phyloP scores from a whole-genome alignment of 768 basidiomycete species.

The Mycena chlorophos region DNA sequence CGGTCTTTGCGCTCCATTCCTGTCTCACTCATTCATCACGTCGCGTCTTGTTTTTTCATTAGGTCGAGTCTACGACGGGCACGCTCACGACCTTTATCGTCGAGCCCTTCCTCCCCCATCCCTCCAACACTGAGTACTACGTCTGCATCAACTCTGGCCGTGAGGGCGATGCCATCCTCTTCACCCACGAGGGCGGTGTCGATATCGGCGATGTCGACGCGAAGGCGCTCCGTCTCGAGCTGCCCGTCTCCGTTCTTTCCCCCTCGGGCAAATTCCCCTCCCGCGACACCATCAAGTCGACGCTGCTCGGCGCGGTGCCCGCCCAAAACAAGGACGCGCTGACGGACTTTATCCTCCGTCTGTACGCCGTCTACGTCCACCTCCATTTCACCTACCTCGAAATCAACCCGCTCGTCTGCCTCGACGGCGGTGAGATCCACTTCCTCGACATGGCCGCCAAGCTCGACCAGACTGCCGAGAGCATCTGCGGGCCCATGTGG shows the following conservation, averaged over 20 bases:
- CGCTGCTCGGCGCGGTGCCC: conserved; percentile 84
- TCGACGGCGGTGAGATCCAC: conserved; percentile 82
- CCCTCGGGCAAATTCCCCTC: conserved; percentile 69
- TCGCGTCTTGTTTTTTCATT: conserved; percentile 14
- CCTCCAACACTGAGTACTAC: conserved; percentile 93
- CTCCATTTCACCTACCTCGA: conserved; percentile 99
- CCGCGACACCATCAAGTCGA: conserved; percentile 69
- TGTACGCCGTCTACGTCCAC: conserved; percentile 97
- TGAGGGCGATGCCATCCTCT: conserved; percentile 94
- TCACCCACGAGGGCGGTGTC: conserved; percentile 98
- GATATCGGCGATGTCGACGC: conserved; percentile 98
- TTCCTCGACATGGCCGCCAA: conserved; percentile 99
- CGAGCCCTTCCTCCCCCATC: conserved; percentile 98
- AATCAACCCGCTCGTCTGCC: conserved; percentile 96
- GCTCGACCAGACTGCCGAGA: conserved; percentile 98
- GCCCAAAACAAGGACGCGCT: conserved; percentile 85
- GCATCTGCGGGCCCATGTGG: conserved; percentile 98
- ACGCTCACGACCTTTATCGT: conserved; percentile 97
- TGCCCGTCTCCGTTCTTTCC: conserved; percentile 61
- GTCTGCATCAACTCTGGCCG: conserved; percentile 96
- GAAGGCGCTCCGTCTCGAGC: conserved; percentile 86
- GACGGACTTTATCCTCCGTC: conserved; percentile 89
- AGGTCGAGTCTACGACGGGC: conserved; percentile 94
- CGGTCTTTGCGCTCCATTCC: conserved; percentile 29
- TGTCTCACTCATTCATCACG: conserved; percentile 6